Conservation (phyloP, 2,329 filamentous ascomycete species). For the Zasmidium cellare region DNA sequence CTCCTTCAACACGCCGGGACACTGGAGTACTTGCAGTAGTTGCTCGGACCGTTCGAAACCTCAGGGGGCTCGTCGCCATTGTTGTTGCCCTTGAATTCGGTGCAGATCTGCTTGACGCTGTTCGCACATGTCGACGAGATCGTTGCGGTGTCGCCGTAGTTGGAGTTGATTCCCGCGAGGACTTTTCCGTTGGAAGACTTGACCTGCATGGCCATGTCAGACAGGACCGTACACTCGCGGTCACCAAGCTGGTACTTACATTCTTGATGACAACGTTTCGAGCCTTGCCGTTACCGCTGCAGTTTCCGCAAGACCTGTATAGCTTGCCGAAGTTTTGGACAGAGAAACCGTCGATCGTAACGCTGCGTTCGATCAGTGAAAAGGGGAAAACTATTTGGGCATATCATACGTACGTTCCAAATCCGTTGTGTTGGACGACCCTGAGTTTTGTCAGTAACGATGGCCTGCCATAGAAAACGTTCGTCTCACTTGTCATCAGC, state of each 20-base stretch:
- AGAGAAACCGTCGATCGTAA: constrained; percentile 44
- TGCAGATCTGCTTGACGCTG: background rate
- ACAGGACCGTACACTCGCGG: background rate
- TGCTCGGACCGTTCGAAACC: background rate
- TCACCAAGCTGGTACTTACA: background rate
- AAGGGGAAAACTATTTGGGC: too few relatives aligned
- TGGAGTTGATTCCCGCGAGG: constrained; percentile 49
- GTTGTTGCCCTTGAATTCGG: background rate
- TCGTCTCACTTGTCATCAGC: constrained; percentile 31
- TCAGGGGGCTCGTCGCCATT: background rate
- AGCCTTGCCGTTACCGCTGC: constrained; percentile 31
- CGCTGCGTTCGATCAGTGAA: constrained; percentile 29
- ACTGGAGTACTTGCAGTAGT: background rate
- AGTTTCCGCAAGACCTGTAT: constrained; percentile 54
- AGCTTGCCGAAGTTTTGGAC: constrained; percentile 50
- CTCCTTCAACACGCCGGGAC: background rate
- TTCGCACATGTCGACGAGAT: background rate
- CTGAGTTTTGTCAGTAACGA: constrained; percentile 31
- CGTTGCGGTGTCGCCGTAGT: constrained; percentile 51
- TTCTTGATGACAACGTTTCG: constrained; percentile 11
- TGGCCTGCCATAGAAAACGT: background rate
- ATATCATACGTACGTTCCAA: constrained; percentile 23
- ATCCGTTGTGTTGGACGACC: constrained; percentile 45
- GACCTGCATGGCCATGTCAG: background rate
- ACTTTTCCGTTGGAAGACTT: background rate